Base-by-base conservation (phyloP, 2,329 filamentous ascomycete genomes). In the Trichoderma guizhouense region DNA sequence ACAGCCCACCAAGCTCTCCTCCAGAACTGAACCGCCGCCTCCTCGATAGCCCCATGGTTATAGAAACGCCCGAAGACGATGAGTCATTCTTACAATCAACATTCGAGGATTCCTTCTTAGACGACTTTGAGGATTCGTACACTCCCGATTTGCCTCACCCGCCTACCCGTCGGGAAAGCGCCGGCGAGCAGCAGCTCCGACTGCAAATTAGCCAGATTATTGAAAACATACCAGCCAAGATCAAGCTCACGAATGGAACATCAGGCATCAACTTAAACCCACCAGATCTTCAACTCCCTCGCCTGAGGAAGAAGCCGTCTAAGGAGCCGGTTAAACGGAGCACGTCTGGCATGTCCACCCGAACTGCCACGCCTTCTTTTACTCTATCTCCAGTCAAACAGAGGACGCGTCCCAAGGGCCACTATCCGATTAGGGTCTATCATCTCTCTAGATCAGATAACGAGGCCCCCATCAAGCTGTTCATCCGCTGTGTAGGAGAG, bases 401-500 rank as follows among this genome's bases (percentile, higher is more conserved):
- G 3, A 86, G 87, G 9, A 82, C 85, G 0, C 84, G 86, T 30
- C 82, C 82, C 69, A 83, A 83, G 60, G 86, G 86, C 66, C 87
- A 90, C 71, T 88, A 91, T 65, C 95, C 95, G 73, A 95, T 97
- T 78, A 94, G 95, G 80, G 86, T 98, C 3, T 99, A 98, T 77
- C 95, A 98, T 81, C 88, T 99, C 47, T 94, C 93, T 15, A 90
- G 94, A 62, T 91, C 92, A 21, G 94, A 92, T 43, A 93, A 93
- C 71, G 91, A 96, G 74, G 89, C 93, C 14, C 96, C 96, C 0
- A 95, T 98, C 79, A 98, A 98, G 82, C 88, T 99, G 6, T 97
- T 97, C 78, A 95, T 99, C 67, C 92, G 96, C 18, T 91, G 94
- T 2, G 95, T 99, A 3, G 96, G 96, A 64, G 94, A 97, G 80